Evolutionary conservation across 176 grass and related monocot genomes (phyloP).

Genomic region (Eragrostis curvula): DNA sequence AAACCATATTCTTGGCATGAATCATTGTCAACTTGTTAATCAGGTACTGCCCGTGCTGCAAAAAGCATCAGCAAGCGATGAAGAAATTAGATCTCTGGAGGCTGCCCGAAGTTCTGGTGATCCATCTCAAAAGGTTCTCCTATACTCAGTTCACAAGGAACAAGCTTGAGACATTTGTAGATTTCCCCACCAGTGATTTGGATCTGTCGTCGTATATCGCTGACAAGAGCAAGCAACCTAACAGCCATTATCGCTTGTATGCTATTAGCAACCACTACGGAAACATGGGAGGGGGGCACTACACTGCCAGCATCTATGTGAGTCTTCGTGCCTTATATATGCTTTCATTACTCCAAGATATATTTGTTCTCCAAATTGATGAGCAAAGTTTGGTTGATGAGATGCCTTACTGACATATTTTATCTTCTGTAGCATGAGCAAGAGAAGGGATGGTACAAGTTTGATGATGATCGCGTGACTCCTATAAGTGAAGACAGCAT

Average conservation of each 20-base stretch:
- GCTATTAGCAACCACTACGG: conserved; percentile 92
- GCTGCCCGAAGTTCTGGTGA: conserved; percentile 86
- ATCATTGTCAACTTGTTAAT: conserved; percentile 38
- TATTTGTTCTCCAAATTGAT: conserved; percentile 3
- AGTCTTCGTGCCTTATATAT: conserved; percentile 44
- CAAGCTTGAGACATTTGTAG: conserved; percentile 91
- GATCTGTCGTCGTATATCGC: conserved; percentile 72
- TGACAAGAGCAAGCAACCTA: conserved; percentile 42
- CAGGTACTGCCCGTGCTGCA: conserved; percentile 93
- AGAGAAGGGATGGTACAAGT: conserved; percentile 86
- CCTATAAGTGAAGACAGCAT: conserved; percentile 69
- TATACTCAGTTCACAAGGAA: conserved; percentile 85
- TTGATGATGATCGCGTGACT: conserved; percentile 74
- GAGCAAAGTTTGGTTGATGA: conserved; percentile 5
- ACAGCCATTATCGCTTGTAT: conserved; percentile 66
- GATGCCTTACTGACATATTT: conserved; percentile 38
- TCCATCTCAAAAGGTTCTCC: conserved; percentile 94
- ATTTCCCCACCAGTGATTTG: conserved; percentile 81
- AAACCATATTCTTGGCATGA: background rate
- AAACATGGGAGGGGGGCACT: conserved; percentile 92
- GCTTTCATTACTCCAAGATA: background rate
- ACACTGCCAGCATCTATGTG: conserved; percentile 83
- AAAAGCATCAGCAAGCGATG: conserved; percentile 86
- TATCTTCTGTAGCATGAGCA: conserved; percentile 65
- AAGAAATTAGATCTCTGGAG: conserved; percentile 98